Evolutionary conservation across 2,329 filamentous ascomycete species (phyloP), one percentile per base, ranked within the genome.

Genomic region (Xylariaceae sp.): DNA sequence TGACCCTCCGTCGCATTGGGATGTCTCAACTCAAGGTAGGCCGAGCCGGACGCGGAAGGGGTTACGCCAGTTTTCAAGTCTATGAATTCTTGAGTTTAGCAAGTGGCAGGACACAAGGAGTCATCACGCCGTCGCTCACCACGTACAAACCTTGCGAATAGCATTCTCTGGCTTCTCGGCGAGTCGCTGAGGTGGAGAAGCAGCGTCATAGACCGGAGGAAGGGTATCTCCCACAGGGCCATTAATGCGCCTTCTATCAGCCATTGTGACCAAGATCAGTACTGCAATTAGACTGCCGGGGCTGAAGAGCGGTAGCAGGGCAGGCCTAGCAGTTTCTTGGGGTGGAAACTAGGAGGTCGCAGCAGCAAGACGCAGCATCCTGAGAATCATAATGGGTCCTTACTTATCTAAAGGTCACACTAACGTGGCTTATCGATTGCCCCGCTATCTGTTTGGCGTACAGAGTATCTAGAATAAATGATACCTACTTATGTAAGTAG

Each of bases 1-100:
- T 70, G 70, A 54, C 68, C 66, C 19, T 31, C 11, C 6, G 68
- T 70, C 35, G 71, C 68, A 67, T 71, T 73, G 53, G 73, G 77
- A 61, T 72, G 74, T 64, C 81, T 80, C 47, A 86, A 74, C 67
- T 88, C 89, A 52, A 92, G 78, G 70, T 92, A 99, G 52, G 94
- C 90, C 19, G 91, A 96, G 11, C 94, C 94, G 47, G 90, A 94
- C 9, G 94, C 94, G 11, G 92, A 95, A 19, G 94, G 92, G 0
- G 94, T 91, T 3, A 97, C 82, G 29, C 91, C 91, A 6, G 92
- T 96, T 71, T 94, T 91, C 44, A 97, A 78, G 70, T 92, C 91
- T 32, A n/a, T 30, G 19, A 11, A 39, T 6, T 6, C 0, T 19
- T 26, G 54, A 48, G 26, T 9, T 59, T 51, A 60, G 58, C 48